Percentiles rank a stretch among this genome's conserved stretches.
Evolutionary conservation across 768 basidiomycete genomes (phyloP).

Genomic region (Termitomyces sp.): DNA sequence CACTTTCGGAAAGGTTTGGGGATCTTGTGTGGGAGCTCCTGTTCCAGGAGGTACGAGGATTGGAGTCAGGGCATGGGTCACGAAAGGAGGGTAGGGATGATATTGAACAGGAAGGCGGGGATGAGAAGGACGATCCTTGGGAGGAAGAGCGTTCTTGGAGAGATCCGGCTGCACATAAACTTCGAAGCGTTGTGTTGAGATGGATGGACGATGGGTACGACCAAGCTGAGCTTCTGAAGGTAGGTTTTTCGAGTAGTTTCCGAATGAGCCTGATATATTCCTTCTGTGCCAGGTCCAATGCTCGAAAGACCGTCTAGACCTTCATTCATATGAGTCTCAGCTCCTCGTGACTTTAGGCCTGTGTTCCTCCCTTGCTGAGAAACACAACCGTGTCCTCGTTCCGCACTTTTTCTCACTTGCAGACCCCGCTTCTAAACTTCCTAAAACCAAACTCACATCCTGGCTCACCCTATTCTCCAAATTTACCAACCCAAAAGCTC

Average conservation of each 20-base stretch:
- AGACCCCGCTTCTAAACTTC: slow-evolving; percentile 39
- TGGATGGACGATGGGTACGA: slow-evolving; percentile 40
- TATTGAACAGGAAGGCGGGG: slow-evolving; percentile 2
- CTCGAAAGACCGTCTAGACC: slow-evolving; percentile 61
- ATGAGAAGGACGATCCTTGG: slow-evolving; percentile 36
- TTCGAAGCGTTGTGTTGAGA: slow-evolving; percentile 42
- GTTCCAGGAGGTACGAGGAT: slow-evolving; percentile 34
- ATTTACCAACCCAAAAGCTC: slow-evolving; percentile 89
- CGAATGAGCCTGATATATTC: not conserved
- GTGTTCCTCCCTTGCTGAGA: slow-evolving; percentile 71
- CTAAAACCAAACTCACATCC: slow-evolving; percentile 58
- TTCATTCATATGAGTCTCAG: slow-evolving; percentile 74
- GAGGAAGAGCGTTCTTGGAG: slow-evolving; percentile 80
- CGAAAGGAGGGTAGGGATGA: slow-evolving; percentile 9
- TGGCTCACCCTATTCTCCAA: slow-evolving; percentile 90
- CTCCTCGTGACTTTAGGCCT: slow-evolving; percentile 70
- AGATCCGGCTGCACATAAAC: slow-evolving; percentile 67
- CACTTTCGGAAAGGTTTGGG: slow-evolving; percentile 50
- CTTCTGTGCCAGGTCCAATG: slow-evolving; percentile 24
- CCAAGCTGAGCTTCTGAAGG: slow-evolving; percentile 29
- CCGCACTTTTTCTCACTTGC: slow-evolving; percentile 69
- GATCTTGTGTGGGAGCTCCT: slow-evolving; percentile 71
- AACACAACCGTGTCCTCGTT: slow-evolving; percentile 85
- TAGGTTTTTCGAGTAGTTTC: slow-evolving; percentile 9
- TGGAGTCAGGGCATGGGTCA: slow-evolving; percentile 14